Conservation (phyloP, 2,329 filamentous ascomycete species). For the Cryphonectria parasitica region DNA sequence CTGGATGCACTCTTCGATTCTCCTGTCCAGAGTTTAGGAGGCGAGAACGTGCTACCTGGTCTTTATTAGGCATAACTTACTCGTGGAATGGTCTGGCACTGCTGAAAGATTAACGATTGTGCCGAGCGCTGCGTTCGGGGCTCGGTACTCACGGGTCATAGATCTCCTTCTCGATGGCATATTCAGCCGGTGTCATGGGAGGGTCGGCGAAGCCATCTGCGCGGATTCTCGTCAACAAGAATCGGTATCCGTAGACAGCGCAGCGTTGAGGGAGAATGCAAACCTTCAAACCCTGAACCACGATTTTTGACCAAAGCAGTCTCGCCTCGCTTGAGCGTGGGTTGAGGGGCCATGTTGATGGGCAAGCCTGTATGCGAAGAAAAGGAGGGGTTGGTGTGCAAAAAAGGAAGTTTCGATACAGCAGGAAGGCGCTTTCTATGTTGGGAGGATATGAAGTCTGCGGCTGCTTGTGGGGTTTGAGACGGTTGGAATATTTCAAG, state of each 20-base stretch:
- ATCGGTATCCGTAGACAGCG: neutral
- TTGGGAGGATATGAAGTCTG: no score
- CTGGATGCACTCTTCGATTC: conserved; percentile 84
- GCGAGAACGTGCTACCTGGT: conserved; percentile 14
- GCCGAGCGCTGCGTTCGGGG: neutral
- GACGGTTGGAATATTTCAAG: neutral
- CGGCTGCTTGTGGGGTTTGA: no score
- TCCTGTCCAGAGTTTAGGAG: conserved; percentile 49
- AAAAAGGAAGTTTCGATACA: neutral
- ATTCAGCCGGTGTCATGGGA: conserved; percentile 73
- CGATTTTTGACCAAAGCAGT: conserved; percentile 48
- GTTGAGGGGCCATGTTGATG: conserved; percentile 32
- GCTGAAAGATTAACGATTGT: conserved; percentile 31
- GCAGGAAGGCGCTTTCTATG: neutral
- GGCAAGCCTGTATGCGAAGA: neutral
- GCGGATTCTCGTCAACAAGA: conserved; percentile 6
- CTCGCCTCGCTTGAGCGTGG: conserved; percentile 41
- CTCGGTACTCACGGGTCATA: conserved; percentile 63
- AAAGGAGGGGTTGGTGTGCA: neutral
- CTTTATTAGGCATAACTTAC: conserved; percentile 43
- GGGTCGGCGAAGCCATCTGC: conserved; percentile 77
- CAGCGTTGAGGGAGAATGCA: conserved; percentile 23
- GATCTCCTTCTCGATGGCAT: conserved; percentile 65
- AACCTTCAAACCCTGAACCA: conserved; percentile 72
- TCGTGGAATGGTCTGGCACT: conserved; percentile 59